These are phyloP conservation scores for Diatrype stigma DNA, from an alignment of 2,329 filamentous ascomycete genomes.

Conservation along the genomic window DNA sequence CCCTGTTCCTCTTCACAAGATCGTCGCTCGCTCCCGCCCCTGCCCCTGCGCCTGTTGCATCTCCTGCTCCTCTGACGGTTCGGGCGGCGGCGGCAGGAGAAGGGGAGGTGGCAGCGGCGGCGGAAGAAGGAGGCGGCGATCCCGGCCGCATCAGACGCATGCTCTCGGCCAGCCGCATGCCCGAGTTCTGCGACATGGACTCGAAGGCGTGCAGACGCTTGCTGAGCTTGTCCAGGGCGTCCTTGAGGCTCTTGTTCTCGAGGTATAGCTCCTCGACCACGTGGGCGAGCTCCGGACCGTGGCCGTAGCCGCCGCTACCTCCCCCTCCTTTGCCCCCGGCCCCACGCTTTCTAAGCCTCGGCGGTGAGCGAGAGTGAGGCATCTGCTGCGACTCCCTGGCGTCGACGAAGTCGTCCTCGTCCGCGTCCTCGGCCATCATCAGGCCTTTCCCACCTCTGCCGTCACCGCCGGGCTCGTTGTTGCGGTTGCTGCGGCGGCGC, in stretches of 20 bases:
- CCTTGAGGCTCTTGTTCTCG: constrained; percentile 82
- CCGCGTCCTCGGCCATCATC: constrained; percentile 50
- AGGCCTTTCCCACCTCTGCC: constrained; percentile 30
- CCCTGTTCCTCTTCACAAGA: constrained; percentile 49
- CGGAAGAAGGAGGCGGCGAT: constrained; percentile 46
- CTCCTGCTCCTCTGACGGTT: constrained; percentile 5
- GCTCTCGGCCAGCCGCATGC: constrained; percentile 81
- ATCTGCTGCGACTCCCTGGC: constrained; percentile 62
- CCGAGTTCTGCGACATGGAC: constrained; percentile 82
- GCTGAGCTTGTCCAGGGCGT: constrained; percentile 79
- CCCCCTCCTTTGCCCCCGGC: constrained; percentile 16
- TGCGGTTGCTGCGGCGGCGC: constrained; percentile 51
- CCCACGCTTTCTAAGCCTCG: constrained; percentile 26
- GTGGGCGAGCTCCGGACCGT: constrained; percentile 53
- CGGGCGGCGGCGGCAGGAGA: constrained; percentile 3
- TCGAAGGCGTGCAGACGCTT: constrained; percentile 91
- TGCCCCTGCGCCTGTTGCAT: constrained; percentile 3
- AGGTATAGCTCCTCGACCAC: constrained; percentile 83
- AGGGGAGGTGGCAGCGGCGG: constrained; percentile 19
- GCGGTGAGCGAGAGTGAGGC: constrained; percentile 23
- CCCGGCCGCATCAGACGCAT: constrained; percentile 58
- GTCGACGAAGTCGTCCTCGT: constrained; percentile 86
- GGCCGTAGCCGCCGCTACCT: too few species aligned
- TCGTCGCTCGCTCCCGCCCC: constrained; percentile 38
- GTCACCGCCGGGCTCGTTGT: constrained; percentile 27